phyloP scores from a whole-genome alignment of 257 asterid species.

The Plantago elongata region DNA sequence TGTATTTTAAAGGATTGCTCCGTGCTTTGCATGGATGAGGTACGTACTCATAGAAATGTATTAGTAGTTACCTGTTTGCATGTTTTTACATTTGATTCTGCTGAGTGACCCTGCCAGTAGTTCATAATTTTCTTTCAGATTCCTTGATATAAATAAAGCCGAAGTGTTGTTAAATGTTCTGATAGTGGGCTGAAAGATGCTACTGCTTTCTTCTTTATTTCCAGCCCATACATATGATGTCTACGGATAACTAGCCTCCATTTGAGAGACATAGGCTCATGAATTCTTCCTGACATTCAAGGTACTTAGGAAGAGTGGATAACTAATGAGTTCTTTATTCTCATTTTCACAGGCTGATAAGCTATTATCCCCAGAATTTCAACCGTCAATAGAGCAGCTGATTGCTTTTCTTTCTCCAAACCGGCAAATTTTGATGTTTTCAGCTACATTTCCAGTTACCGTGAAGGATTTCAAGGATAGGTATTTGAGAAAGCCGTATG shows the following conservation, averaged over 20 bases:
- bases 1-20: slow-evolving; percentile 30
- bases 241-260: no score
- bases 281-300: no score
- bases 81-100: background rate
- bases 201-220: no score
- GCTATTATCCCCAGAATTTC: slow-evolving; percentile 38
- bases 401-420: slow-evolving; percentile 27
- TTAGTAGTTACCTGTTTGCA: background rate
- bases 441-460: slow-evolving; percentile 34
- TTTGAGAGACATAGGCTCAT: no score
- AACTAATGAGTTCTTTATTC: slow-evolving; percentile 3
- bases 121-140: no score
- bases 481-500: slow-evolving; percentile 26
- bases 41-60: slow-evolving; percentile 4
- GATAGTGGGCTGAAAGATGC: no score
- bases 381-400: slow-evolving; percentile 36
- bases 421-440: slow-evolving; percentile 31
- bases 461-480: slow-evolving; percentile 29
- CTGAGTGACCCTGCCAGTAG: no score
- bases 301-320: background rate
- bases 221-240: no score
- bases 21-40: slow-evolving; percentile 37
- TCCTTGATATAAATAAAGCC: no score
- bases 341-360: slow-evolving; percentile 31
- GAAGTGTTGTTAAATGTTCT: no score